A percentile compares a stretch with the other conserved stretches of the same genome.
phyloP scores from a whole-genome alignment of 306 rosid genomes.

The Vicia sativa region DNA sequence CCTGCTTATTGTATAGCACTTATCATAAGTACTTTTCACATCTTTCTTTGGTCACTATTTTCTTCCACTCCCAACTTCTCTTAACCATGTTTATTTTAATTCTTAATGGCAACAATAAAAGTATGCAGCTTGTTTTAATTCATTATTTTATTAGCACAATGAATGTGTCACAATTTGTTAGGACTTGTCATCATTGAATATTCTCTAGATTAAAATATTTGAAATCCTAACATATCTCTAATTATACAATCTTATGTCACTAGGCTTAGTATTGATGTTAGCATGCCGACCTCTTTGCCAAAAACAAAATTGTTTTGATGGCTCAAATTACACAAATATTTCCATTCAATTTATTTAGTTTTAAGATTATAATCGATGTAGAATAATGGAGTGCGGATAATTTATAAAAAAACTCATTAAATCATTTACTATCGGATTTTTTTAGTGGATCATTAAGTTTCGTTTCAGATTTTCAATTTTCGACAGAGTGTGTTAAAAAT shows the following conservation, averaged over 20 bases:
- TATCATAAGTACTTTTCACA: constrained; percentile 37
- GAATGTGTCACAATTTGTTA: constrained; percentile 18
- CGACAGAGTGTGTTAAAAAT: too few relatives aligned
- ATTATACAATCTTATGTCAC: constrained; percentile 11
- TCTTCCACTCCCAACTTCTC: constrained; percentile 3
- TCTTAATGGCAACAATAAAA: constrained; percentile 10
- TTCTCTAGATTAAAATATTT: constrained; percentile 12
- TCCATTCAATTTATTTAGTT: too few relatives aligned
- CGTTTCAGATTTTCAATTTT: too few relatives aligned
- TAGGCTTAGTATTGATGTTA: neutral
- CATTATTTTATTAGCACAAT: constrained; percentile 10
- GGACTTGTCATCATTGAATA: constrained; percentile 32
- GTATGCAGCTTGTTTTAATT: constrained; percentile 15
- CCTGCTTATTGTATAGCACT: constrained; percentile 39
- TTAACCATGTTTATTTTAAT: constrained; percentile 2
- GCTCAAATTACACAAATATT: too few relatives aligned
- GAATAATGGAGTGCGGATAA: too few relatives aligned
- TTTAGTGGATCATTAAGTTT: too few relatives aligned
- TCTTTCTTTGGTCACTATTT: constrained; percentile 30
- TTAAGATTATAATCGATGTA: too few relatives aligned
- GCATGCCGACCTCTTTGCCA: too few relatives aligned
- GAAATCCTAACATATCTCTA: constrained; percentile 4
- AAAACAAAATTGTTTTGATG: too few relatives aligned
- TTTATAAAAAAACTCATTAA: too few relatives aligned
- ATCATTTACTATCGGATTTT: too few relatives aligned